Percentiles rank a stretch among this genome's conserved stretches.
phyloP scores from a whole-genome alignment of 768 basidiomycete species.

The Auriscalpium orientale region DNA sequence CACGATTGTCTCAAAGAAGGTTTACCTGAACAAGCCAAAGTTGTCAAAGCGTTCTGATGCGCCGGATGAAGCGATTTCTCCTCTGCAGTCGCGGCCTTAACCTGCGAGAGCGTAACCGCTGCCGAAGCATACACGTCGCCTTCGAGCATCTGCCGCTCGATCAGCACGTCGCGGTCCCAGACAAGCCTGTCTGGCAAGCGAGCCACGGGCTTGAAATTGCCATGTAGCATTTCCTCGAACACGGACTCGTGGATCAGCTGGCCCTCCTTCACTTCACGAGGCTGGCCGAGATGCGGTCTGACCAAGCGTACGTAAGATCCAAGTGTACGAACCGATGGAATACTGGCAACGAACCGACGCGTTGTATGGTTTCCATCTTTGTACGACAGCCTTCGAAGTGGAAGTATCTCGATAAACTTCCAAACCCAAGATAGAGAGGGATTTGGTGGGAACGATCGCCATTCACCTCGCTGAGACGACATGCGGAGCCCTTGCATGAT shows the following conservation, averaged over 20 bases:
- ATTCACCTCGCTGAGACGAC: not conserved
- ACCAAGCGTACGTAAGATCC: no score
- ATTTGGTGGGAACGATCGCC: not conserved
- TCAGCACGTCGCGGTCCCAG: not conserved
- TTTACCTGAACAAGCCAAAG: no score
- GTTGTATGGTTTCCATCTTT: not conserved
- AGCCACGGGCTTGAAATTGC: not conserved
- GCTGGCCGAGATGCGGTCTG: not conserved
- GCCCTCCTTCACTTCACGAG: not conserved
- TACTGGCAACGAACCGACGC: not conserved
- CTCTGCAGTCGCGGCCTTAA: no score
- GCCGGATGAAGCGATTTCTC: no score
- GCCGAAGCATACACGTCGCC: not conserved
- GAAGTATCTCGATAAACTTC: not conserved
- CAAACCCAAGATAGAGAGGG: not conserved
- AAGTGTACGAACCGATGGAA: not conserved
- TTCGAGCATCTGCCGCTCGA: not conserved
- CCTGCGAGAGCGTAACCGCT: no score
- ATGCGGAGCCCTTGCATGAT: constrained; percentile 12
- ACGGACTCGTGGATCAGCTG: not conserved
- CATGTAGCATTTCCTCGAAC: not conserved
- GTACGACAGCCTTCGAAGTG: not conserved
- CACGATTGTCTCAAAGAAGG: no score
- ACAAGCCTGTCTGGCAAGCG: not conserved
- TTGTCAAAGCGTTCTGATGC: no score